Evolutionary conservation across 352 stramenopile species (phyloP), one percentile per base, ranked within the genome.

Genomic region (Pythium aphanidermatum): DNA sequence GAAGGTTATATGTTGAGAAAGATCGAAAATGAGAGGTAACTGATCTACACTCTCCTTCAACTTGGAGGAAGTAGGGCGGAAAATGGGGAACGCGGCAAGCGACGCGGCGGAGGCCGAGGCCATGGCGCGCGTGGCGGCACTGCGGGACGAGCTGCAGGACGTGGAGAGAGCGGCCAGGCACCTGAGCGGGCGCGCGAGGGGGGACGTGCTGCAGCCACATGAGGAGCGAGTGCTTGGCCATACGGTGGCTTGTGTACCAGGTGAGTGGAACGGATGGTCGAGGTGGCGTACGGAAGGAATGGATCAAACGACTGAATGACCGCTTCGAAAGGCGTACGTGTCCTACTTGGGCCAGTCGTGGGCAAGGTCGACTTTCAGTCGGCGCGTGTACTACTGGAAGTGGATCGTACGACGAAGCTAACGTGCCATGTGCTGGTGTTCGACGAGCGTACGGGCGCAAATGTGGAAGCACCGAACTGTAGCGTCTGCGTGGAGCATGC

Each of bases 321-420:
- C n/a, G n/a, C n/a, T 46, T 20, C 27, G 9, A 7, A 24, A 82
- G 67, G 60, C 20, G 74, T 85, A 1, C 63, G 59, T 12, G 74
- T 89, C n/a, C 40, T 75, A 9, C 27, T 89, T 6, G 76, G 76
- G 0, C 80, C 80, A 0, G 77, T 92, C 0, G 63, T 92, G 8
- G 81, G 78, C 13, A 74, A 65, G 55, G 72, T 91, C 25, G 70
- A 75, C 21, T 61, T 52, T 11, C 39, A 68, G 17, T 57, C 46
- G 0, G 78, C 76, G 29, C 60, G 74, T 5, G 62, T 92, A 38
- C 51, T 92, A 21, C 57, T 92, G 14, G 81, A 92, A 56, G 63
- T 83, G 6, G 65, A 78, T 52, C 43, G 45, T 17, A 36, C 40
- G 0, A 52, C 67, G 1, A 2, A 39, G 4, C 44, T 92, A 35